phyloP scores from a whole-genome alignment of 495 filamentous ascomycete genomes.

The Hyaloscypha variabilis region DNA sequence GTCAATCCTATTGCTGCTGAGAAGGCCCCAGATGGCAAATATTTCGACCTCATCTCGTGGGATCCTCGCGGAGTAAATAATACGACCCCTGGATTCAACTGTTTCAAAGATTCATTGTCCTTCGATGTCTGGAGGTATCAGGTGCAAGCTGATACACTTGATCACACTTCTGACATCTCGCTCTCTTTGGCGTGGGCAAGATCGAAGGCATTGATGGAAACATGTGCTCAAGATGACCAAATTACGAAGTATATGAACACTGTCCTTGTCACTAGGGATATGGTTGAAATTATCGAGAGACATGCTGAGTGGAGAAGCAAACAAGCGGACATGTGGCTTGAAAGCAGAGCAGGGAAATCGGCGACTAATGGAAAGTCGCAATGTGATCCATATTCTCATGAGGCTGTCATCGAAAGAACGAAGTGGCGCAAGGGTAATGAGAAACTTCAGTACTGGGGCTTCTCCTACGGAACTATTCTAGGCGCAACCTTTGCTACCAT shows the following conservation, averaged over 20 bases:
- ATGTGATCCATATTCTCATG: not conserved
- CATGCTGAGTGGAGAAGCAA: constrained; percentile 38
- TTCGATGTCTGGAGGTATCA: not conserved
- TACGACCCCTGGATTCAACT: constrained; percentile 47
- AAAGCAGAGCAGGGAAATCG: not conserved
- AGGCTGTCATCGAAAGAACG: constrained; percentile 3
- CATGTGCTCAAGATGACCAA: constrained; percentile 11
- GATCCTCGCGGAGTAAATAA: constrained; percentile 58
- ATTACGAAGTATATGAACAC: constrained; percentile 22
- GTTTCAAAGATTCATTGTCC: constrained; percentile 39
- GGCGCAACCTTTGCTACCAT: constrained; percentile 55
- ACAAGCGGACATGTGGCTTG: constrained; percentile 12
- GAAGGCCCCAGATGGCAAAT: constrained; percentile 16
- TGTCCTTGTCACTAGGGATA: constrained; percentile 42
- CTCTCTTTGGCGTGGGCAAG: constrained; percentile 14
- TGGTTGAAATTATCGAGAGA: constrained; percentile 49
- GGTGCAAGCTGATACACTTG: constrained; percentile 1
- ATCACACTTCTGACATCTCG: not conserved
- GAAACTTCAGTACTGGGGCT: constrained; percentile 60
- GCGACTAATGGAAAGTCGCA: not conserved
- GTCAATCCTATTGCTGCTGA: constrained; percentile 29
- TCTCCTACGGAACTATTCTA: constrained; percentile 68
- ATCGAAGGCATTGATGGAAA: constrained; percentile 13
- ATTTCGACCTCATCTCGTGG: constrained; percentile 53
- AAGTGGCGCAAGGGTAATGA: constrained; percentile 9